phyloP scores from a whole-genome alignment of 2,329 filamentous ascomycete genomes.

The Lasiodiplodia theobromae region DNA sequence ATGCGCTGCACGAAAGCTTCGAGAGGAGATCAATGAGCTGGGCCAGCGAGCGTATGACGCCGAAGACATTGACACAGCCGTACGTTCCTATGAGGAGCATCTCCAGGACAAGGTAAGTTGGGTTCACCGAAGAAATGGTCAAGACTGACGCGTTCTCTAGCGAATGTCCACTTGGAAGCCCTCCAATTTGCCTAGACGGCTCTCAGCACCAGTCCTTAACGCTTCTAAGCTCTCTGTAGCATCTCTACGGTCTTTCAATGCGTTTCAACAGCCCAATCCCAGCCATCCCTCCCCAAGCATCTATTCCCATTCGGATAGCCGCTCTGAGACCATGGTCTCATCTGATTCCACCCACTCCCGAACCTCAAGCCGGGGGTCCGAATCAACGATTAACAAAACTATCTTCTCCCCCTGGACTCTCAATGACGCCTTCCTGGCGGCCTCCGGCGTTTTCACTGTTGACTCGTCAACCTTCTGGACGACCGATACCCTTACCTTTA shows the following conservation, averaged over 20 bases:
- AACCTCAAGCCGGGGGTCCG: not conserved
- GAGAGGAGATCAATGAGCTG: conserved; percentile 29
- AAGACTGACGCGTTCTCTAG: not conserved
- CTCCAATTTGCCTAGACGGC: not conserved
- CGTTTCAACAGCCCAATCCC: not conserved
- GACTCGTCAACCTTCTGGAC: conserved; percentile 30
- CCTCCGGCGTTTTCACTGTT: conserved; percentile 35
- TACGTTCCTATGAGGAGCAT: conserved; percentile 11
- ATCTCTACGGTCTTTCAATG: conserved; percentile 1
- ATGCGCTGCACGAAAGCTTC: conserved; percentile 32
- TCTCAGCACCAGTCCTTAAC: conserved; percentile 2
- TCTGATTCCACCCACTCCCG: not conserved
- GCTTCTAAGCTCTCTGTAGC: not conserved
- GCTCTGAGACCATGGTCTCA: conserved; percentile 19
- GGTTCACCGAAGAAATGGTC: no score
- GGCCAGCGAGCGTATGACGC: not conserved
- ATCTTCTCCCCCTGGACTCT: conserved; percentile 16
- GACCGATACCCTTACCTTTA: conserved; percentile 32
- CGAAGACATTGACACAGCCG: conserved; percentile 11
- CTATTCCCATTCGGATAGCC: conserved; percentile 8
- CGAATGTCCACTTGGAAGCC: not conserved
- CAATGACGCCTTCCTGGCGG: conserved; percentile 36
- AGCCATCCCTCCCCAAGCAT: conserved; percentile 12
- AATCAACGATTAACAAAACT: not conserved
- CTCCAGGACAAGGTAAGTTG: conserved; percentile 1